Percentiles rank a stretch among this genome's conserved stretches.
phyloP scores from a whole-genome alignment of 2,329 filamentous ascomycete genomes.

The Trichothecium roseum region DNA sequence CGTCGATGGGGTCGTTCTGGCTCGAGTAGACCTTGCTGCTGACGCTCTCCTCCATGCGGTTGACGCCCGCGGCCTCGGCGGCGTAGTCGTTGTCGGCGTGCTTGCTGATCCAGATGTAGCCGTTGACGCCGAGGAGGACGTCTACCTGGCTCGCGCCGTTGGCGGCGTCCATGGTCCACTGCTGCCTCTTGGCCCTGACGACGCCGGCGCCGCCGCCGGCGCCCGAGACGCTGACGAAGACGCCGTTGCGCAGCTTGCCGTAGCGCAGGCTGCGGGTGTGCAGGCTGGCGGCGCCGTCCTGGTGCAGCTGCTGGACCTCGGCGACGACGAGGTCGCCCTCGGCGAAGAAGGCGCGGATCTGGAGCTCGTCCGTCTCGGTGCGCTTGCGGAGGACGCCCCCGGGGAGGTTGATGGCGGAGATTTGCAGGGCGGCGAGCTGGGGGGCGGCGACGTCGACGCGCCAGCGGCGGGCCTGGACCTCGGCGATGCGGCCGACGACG shows the following conservation, averaged over 20 bases:
- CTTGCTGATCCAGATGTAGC: slow-evolving; percentile 91
- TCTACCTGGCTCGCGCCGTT: slow-evolving; percentile 59
- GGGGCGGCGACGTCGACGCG: slow-evolving; percentile 87
- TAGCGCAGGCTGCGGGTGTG: slow-evolving; percentile 90
- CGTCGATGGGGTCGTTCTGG: slow-evolving; percentile 78
- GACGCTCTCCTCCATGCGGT: slow-evolving; percentile 77
- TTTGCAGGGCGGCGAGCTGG: slow-evolving; percentile 70
- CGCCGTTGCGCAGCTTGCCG: slow-evolving; percentile 87
- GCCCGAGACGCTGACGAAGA: slow-evolving; percentile 75
- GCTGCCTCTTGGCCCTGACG: slow-evolving; percentile 72
- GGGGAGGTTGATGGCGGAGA: slow-evolving; percentile 87
- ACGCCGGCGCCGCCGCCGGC: slow-evolving; percentile 81
- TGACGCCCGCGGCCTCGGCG: slow-evolving; percentile 50
- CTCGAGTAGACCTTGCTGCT: slow-evolving; percentile 84
- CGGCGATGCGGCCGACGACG: slow-evolving; percentile 84
- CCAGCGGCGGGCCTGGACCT: slow-evolving; percentile 91
- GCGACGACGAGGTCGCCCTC: slow-evolving; percentile 91
- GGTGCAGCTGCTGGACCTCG: slow-evolving; percentile 83
- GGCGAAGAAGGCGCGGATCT: slow-evolving; percentile 93
- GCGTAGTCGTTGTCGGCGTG: slow-evolving; percentile 55
- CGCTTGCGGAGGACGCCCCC: slow-evolving; percentile 85
- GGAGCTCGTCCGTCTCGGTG: slow-evolving; percentile 92
- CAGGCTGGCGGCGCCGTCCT: slow-evolving; percentile 75
- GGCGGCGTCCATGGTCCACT: slow-evolving; percentile 64
- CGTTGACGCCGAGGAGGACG: slow-evolving; percentile 87